Evolutionary conservation across 208 protist genomes (phyloP), one percentile per base, ranked within the genome.

Genomic region (Trypanosoma cruzi): DNA sequence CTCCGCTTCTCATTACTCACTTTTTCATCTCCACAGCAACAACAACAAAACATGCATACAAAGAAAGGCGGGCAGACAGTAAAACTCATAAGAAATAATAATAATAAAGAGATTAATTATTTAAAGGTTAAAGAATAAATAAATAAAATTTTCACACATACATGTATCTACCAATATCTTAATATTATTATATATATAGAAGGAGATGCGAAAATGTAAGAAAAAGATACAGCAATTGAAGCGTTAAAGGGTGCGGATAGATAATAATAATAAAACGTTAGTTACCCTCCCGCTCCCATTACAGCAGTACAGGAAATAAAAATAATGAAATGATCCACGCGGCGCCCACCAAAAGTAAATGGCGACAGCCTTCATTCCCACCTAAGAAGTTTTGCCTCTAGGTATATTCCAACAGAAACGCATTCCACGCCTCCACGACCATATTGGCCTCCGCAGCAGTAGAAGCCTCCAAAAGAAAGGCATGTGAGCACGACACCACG

Each of bases 401-500:
- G 31, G 13, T 31, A 34, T 50, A 36, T 44, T 60, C 31, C 18
- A 24, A 56, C 28, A 79, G 56, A 69, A 64, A 71, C n/a, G 44
- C 56, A 16, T 57, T 75, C 74, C 67, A 79, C 28, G 48, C 74
- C 7, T 52, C 36, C 18, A 81, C 81, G 58, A 84, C 82, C 29
- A 76, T 53, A 31, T 36, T 48, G 18, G 87, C 84, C 59, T 86
- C 76, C 16, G 64, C 65, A 28, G 65, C 57, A 34, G 65, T 70
- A 3, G 40, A 66, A 29, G 71, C 75, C 57, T 93, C 82, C 29
- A 93, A 37, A 14, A 93, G 57, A 59, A 93, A 85, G 2, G 81
- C 80, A 63, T 85, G 84, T 20, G 75, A 88, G 13, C 29, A 24
- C 1, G 80, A 75, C 11, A 86, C 64, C 34, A 93, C 68, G 66